phyloP scores from a whole-genome alignment of 2,329 filamentous ascomycete genomes.

The Hypomyces rosellus region DNA sequence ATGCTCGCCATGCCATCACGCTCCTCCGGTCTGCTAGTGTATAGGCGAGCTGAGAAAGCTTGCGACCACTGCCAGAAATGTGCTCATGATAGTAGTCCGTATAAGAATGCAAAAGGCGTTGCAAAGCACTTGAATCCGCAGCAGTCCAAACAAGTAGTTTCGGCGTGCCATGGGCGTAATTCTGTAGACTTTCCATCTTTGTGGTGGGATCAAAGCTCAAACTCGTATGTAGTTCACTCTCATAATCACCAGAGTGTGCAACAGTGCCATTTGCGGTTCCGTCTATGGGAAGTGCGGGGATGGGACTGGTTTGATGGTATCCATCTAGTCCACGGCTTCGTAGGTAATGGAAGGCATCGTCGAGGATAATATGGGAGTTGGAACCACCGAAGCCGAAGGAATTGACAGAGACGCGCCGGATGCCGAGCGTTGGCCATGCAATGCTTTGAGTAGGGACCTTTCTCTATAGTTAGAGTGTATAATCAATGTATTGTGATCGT shows the following conservation, averaged over 20 bases:
- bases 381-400: constrained; percentile 37
- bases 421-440: background rate
- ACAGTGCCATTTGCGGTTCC: background rate
- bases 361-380: constrained; percentile 35
- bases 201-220: too few species aligned
- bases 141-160: background rate
- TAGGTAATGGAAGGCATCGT: constrained; percentile 7
- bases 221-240: too few species aligned
- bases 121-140: background rate
- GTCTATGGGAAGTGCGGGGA: background rate
- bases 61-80: too few species aligned
- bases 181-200: too few species aligned
- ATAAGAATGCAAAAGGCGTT: background rate
- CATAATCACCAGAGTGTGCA: background rate
- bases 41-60: background rate
- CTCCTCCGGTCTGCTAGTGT: background rate
- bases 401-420: constrained; percentile 16
- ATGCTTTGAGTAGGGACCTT: background rate
- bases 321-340: background rate
- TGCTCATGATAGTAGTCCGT: too few species aligned
- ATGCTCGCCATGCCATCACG: background rate
- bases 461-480: too few species aligned
- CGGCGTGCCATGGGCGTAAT: too few species aligned
- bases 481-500: too few species aligned
- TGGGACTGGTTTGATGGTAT: background rate